A percentile compares a stretch with the other conserved stretches of the same genome.
Evolutionary conservation across 2,329 filamentous ascomycete species (phyloP).

Genomic region (Metarhizium robertsii): DNA sequence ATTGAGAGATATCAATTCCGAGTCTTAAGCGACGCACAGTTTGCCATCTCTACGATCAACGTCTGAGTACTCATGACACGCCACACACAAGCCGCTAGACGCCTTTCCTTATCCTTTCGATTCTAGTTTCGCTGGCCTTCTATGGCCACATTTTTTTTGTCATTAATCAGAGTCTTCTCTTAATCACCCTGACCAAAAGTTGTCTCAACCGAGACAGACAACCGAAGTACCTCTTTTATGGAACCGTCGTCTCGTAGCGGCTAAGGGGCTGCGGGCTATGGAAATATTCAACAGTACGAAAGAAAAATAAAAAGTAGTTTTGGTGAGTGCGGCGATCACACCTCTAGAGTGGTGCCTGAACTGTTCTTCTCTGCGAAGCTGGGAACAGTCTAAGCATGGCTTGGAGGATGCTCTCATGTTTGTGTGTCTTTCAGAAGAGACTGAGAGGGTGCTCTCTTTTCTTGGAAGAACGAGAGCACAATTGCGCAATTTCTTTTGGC

Average conservation of each 20-base stretch:
- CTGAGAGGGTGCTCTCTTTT: neutral
- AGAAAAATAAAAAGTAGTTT: conserved; percentile 7
- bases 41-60: conserved; percentile 35
- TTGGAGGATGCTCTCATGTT: neutral
- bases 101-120: conserved; percentile 41
- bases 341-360: neutral
- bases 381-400: neutral
- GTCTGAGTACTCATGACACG: conserved; percentile 49
- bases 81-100: conserved; percentile 49
- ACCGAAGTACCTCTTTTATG: conserved; percentile 23
- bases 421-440: neutral
- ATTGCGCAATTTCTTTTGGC: neutral
- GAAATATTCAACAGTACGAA: conserved; percentile 8
- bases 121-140: conserved; percentile 28
- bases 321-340: neutral
- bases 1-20: conserved; percentile 1
- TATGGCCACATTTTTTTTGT: conserved; percentile 23
- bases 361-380: conserved; percentile 2
- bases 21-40: conserved; percentile 4
- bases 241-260: conserved; percentile 23
- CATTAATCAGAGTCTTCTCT: conserved; percentile 29
- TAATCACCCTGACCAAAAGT: conserved; percentile 28
- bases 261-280: conserved; percentile 18
- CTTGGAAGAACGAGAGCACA: neutral
- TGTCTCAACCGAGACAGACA: conserved; percentile 20